Conservation (phyloP, 164 flowering plant genomes). For the Magnolia officinalis region DNA sequence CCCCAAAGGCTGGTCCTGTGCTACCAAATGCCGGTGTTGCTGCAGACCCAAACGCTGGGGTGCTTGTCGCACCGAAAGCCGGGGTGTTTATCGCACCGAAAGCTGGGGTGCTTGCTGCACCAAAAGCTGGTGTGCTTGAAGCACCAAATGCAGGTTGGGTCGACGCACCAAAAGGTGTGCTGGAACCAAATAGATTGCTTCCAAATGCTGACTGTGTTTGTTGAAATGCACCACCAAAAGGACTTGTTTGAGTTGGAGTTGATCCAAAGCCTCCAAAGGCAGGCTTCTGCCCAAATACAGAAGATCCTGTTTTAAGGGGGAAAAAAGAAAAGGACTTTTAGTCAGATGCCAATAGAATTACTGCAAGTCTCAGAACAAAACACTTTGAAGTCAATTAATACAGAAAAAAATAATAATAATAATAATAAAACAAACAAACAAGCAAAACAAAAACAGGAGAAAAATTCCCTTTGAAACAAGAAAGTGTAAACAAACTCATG, state of each 20-base stretch:
- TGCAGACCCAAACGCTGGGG: constrained; percentile 56
- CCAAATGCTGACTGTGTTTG: constrained; percentile 88
- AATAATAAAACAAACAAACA: neutral
- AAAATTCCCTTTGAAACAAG: neutral
- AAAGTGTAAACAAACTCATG: neutral
- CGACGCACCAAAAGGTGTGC: constrained; percentile 67
- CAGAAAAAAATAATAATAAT: too few relatives aligned
- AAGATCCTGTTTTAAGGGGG: constrained; percentile 41
- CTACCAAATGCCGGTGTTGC: constrained; percentile 67
- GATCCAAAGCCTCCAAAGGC: constrained; percentile 90
- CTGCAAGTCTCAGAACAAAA: neutral
- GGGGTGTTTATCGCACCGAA: constrained; percentile 57
- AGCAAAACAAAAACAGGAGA: neutral
- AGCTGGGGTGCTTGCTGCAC: constrained; percentile 50
- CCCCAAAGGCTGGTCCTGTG: constrained; percentile 53
- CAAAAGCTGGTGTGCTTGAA: constrained; percentile 57
- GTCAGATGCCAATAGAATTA: neutral
- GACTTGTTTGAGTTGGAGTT: constrained; percentile 62
- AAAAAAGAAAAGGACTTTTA: neutral
- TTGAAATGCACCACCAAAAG: constrained; percentile 83
- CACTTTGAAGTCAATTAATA: neutral
- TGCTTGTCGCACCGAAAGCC: constrained; percentile 48
- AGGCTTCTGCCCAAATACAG: constrained; percentile 79
- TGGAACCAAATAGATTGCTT: constrained; percentile 60
- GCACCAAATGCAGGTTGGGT: constrained; percentile 67